Percentiles rank a stretch among this genome's conserved stretches.
These are phyloP conservation scores for Chondrostereum purpureum DNA, from an alignment of 1,284 basidiomycete genomes.

Conservation along the genomic window DNA sequence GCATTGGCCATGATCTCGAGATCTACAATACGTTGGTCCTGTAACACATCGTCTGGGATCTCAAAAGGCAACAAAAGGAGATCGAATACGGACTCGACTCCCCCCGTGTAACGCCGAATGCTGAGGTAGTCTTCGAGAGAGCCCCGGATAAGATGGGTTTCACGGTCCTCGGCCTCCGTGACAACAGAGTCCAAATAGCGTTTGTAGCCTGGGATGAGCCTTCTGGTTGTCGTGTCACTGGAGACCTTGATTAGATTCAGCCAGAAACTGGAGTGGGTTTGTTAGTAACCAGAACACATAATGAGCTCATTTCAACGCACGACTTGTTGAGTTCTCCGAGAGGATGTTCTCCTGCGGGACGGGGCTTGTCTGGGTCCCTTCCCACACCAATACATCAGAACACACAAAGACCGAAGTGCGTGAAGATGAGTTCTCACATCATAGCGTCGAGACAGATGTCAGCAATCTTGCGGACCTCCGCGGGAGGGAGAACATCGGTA, in stretches of 20 bases:
- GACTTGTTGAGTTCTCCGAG: too few relatives aligned
- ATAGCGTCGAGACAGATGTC: too few relatives aligned
- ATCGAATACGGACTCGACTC: constrained; percentile 34
- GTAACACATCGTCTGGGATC: constrained; percentile 34
- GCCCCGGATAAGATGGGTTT: constrained; percentile 22
- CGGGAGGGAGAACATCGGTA: neutral
- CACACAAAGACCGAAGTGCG: too few relatives aligned
- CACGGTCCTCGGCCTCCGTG: constrained; percentile 34
- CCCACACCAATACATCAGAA: too few relatives aligned
- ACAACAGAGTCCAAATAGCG: constrained; percentile 34
- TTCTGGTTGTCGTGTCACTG: constrained; percentile 26
- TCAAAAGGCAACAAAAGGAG: constrained; percentile 30
- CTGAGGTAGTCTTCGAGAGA: constrained; percentile 33
- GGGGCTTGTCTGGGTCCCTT: too few relatives aligned
- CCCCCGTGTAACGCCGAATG: constrained; percentile 35
- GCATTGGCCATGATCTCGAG: constrained; percentile 28
- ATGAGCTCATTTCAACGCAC: too few relatives aligned
- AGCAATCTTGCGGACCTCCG: too few relatives aligned
- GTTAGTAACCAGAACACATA: too few relatives aligned
- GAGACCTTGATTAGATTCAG: constrained; percentile 25
- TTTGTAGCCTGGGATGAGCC: constrained; percentile 32
- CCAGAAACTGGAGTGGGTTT: constrained; percentile 30
- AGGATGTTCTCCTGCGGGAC: too few relatives aligned
- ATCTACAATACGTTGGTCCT: constrained; percentile 30
- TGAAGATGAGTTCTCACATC: too few relatives aligned